Base-by-base conservation (phyloP, 768 basidiomycete genomes). In the Rhodotorula taiwanensis region DNA sequence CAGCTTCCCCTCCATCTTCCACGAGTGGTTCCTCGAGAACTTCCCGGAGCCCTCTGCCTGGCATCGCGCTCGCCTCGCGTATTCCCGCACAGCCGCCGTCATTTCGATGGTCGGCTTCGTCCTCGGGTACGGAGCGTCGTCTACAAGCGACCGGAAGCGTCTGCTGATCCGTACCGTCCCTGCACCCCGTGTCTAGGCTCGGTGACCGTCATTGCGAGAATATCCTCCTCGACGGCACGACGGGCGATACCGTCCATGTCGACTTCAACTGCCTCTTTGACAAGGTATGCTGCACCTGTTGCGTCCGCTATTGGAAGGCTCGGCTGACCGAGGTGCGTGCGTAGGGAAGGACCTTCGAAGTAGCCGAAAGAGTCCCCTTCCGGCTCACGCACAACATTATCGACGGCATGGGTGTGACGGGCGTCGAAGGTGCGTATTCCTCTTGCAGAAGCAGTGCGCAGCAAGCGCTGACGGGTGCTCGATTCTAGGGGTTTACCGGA, bases 21-120 rank as follows among this genome's bases (percentile, higher is more conserved):
- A 94, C 69, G 89, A 95, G 69, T 99, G 95, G 95, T 98, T 99
- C 75, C 76, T 94, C 39, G 88, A 91, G 74, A 93, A 87, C 0
- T 98, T 98, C 77, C 93, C 95, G 0, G 95, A 99, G 71, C 95
- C 95, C 0, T 86, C 88, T 0, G 87, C 89, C 0, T 99, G 95
- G 95, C 81, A 98, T 21, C 82, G 86, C 1, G 88, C 88, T 74
- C 84, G 94, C n/a, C 75, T 89, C 70, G 80, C 83, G 2, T 99
- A 93, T 73, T 85, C 83, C 7, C 81, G 94, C 47, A 95, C 94
- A 0, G 83, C 88, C 0, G 95, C 94, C 0, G 95, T 98, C 57
- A 98, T 95, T 86, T 95, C 88, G 1, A 98, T 99, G 88, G 88
- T 98, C 27, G 95, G 95, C 16, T 94, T 88, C 72, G 91, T 99